Evolutionary conservation across 331 rosid species (phyloP).

Genomic region (Pyrus hybrid): DNA sequence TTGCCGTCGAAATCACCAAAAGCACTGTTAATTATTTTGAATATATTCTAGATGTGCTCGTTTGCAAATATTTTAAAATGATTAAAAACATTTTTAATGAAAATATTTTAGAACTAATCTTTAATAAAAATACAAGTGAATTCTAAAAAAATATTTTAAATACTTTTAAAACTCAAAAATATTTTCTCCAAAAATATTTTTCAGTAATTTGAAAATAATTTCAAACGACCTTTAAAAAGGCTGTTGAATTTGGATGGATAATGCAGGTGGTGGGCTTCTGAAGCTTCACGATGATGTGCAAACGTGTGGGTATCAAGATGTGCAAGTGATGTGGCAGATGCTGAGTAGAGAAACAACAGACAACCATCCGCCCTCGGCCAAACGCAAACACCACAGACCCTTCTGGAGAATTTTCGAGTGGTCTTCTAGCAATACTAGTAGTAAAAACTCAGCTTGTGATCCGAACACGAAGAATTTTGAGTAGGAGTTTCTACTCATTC

Average conservation of each 20-base stretch:
- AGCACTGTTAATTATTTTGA: not conserved
- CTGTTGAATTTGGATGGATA: not conserved
- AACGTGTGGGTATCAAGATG: constrained; percentile 75
- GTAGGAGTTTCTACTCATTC: too few species aligned
- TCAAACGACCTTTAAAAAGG: too few species aligned
- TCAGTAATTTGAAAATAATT: too few species aligned
- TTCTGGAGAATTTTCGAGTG: constrained; percentile 63
- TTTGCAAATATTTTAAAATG: too few species aligned
- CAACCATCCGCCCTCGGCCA: constrained; percentile 6
- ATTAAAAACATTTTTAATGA: too few species aligned
- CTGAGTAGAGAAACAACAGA: constrained; percentile 30
- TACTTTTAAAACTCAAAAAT: too few species aligned
- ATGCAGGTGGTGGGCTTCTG: constrained; percentile 58
- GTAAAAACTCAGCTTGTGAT: constrained; percentile 11
- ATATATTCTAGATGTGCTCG: too few species aligned
- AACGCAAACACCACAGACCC: constrained; percentile 39
- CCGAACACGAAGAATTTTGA: too few species aligned
- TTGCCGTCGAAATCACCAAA: constrained; percentile 2
- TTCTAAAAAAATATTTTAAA: too few species aligned
- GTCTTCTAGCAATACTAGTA: constrained; percentile 22
- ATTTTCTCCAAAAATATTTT: accelerated
- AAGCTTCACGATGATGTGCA: constrained; percentile 74
- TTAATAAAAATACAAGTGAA: too few species aligned
- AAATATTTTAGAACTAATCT: too few species aligned
- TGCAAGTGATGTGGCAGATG: constrained; percentile 95